Evolutionary conservation across 345 rosid genomes (phyloP).

Genomic region (Pugionium cornutum): DNA sequence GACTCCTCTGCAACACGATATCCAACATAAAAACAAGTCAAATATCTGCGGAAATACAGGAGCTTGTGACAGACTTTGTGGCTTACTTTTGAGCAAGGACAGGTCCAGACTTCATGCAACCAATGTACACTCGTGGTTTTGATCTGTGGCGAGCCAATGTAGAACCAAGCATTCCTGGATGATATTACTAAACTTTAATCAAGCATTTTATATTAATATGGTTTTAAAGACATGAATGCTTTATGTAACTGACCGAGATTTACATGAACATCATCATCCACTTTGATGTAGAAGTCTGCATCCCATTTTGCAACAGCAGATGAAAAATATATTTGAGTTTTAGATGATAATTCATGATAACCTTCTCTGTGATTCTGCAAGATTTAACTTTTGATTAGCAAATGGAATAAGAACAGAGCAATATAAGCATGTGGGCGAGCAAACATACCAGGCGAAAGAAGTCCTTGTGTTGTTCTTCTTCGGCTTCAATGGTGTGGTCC

Average conservation of each 20-base stretch:
- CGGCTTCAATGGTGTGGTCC: slow-evolving; percentile 66
- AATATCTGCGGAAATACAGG: slow-evolving; percentile 3
- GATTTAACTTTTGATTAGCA: slow-evolving; percentile 44
- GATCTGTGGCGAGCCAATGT: slow-evolving; percentile 59
- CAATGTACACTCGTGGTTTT: slow-evolving; percentile 74
- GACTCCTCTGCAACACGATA: slow-evolving; percentile 50
- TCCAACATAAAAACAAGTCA: background rate
- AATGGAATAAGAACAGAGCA: background rate
- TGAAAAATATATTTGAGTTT: slow-evolving; percentile 73
- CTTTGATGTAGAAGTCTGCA: slow-evolving; percentile 82
- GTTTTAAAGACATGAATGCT: slow-evolving; percentile 2
- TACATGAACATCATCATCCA: slow-evolving; percentile 85
- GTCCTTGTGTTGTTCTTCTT: slow-evolving; percentile 65
- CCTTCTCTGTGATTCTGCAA: slow-evolving; percentile 75
- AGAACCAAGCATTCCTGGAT: slow-evolving; percentile 60
- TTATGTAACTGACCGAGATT: slow-evolving; percentile 75
- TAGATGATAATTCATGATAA: slow-evolving; percentile 73
- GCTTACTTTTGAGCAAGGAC: slow-evolving; percentile 75
- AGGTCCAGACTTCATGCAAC: slow-evolving; percentile 98
- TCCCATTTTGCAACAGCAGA: slow-evolving; percentile 80
- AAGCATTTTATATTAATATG: slow-evolving; percentile 3
- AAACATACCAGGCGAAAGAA: slow-evolving; percentile 62
- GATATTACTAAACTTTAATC: background rate
- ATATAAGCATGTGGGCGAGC: background rate
- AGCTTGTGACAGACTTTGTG: slow-evolving; percentile 23